Evolutionary conservation across 331 rosid genomes (phyloP).

Genomic region (Stylosanthes scabra): DNA sequence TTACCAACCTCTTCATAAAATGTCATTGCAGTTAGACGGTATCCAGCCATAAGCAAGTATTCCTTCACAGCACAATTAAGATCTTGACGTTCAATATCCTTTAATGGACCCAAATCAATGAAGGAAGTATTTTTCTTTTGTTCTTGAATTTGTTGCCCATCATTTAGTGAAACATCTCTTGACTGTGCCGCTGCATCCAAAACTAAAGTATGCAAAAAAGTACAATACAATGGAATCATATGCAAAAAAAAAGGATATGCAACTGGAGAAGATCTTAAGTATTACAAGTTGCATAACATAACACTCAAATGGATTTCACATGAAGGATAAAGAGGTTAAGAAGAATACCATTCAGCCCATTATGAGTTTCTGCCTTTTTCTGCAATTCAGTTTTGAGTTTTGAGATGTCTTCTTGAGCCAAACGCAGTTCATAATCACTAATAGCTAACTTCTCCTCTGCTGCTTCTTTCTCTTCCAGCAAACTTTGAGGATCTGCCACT

Average conservation of each 20-base stretch:
- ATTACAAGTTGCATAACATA: slow-evolving; percentile 14
- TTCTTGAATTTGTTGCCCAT: slow-evolving; percentile 56
- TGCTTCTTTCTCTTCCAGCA: slow-evolving; percentile 89
- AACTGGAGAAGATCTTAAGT: slow-evolving; percentile 21
- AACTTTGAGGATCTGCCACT: slow-evolving; percentile 96
- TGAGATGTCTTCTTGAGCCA: slow-evolving; percentile 87
- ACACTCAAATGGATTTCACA: slow-evolving; percentile 5
- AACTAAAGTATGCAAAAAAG: slow-evolving; percentile 35
- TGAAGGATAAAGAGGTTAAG: slow-evolving; percentile 14
- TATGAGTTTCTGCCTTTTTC: slow-evolving; percentile 59
- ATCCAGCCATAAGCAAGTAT: slow-evolving; percentile 93
- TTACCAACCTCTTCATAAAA: slow-evolving; percentile 92
- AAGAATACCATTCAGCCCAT: slow-evolving; percentile 61
- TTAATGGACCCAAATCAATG: slow-evolving; percentile 81
- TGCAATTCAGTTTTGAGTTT: slow-evolving; percentile 71
- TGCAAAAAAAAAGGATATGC: slow-evolving; percentile 1
- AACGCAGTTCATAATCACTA: slow-evolving; percentile 89
- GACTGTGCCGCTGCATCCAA: slow-evolving; percentile 49
- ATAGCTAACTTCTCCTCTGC: slow-evolving; percentile 85
- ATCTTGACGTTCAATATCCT: slow-evolving; percentile 84
- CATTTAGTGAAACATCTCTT: slow-evolving; percentile 49
- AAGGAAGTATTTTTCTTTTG: slow-evolving; percentile 56
- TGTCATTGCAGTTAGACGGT: slow-evolving; percentile 98
- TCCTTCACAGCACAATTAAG: slow-evolving; percentile 98
- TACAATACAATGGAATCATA: slow-evolving; percentile 1